A percentile compares a stretch with the other conserved stretches of the same genome.
Evolutionary conservation across 345 rosid species (phyloP).

Genomic region (Populus deltoides): DNA sequence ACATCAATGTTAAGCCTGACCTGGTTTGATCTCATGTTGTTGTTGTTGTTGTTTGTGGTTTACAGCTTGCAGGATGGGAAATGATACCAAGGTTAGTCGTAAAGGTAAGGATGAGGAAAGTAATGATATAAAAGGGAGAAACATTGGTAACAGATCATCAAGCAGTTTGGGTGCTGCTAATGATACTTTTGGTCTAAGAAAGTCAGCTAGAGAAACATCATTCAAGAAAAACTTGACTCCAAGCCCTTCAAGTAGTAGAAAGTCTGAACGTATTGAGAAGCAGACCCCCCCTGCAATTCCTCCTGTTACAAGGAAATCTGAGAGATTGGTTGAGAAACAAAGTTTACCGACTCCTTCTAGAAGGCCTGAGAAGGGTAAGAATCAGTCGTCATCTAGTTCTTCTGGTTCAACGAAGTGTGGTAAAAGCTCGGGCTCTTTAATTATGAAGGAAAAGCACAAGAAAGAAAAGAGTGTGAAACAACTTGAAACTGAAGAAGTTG

Average conservation of each 20-base stretch:
- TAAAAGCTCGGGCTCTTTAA: constrained; percentile 22
- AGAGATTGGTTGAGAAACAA: constrained; percentile 37
- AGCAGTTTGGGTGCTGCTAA: constrained; percentile 19
- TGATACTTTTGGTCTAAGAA: constrained; percentile 43
- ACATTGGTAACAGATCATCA: constrained; percentile 31
- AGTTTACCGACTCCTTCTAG: constrained; percentile 37
- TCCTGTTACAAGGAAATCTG: constrained; percentile 34
- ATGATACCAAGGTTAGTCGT: constrained; percentile 27
- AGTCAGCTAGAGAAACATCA: constrained; percentile 46
- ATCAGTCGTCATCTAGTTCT: constrained; percentile 28
- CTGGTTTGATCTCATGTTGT: background rate
- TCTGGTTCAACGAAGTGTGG: constrained; percentile 34
- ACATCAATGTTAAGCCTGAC: background rate
- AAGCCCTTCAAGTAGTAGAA: constrained; percentile 26
- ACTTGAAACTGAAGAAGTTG: constrained; percentile 34
- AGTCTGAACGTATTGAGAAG: constrained; percentile 61
- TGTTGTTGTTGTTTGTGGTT: too few relatives aligned
- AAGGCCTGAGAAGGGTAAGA: constrained; percentile 58
- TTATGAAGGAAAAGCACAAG: constrained; percentile 29
- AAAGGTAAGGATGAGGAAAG: constrained; percentile 40
- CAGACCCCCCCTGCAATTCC: constrained; percentile 33
- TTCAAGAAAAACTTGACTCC: constrained; percentile 24
- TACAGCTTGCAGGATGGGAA: background rate
- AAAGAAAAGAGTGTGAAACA: constrained; percentile 37
- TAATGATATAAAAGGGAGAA: constrained; percentile 34